Evolutionary conservation across 768 basidiomycete genomes (phyloP).

Genomic region (Pleurotus djamor): DNA sequence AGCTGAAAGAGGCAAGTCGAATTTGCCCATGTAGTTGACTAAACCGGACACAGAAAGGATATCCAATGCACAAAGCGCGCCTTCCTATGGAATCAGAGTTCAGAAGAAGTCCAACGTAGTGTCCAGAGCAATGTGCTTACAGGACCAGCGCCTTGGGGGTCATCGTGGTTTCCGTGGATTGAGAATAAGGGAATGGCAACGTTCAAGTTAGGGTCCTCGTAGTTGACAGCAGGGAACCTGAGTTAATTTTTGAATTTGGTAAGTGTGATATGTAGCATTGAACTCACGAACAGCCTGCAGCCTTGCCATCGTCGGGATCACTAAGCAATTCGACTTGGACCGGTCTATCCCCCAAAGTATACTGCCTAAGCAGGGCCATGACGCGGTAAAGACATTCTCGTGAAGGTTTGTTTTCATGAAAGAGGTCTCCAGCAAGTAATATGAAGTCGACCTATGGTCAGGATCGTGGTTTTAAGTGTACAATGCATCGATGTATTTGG

Average conservation of each 20-base stretch:
- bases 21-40: conserved; percentile 97
- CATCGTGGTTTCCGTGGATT: conserved; percentile 99
- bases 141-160: conserved; percentile 93
- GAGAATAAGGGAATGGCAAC: conserved; percentile 97
- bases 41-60: conserved; percentile 92
- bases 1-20: conserved; percentile 72
- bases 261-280: neutral
- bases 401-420: conserved; percentile 97
- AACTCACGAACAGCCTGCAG: conserved; percentile 78
- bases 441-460: conserved; percentile 85
- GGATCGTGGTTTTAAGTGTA: neutral
- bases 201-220: conserved; percentile 96
- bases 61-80: conserved; percentile 94
- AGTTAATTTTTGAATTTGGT: neutral
- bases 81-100: conserved; percentile 56
- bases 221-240: conserved; percentile 96
- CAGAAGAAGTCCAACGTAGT: neutral
- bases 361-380: conserved; percentile 87
- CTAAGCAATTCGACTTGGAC: conserved; percentile 90
- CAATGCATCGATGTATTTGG: conserved; percentile 1
- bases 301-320: conserved; percentile 89
- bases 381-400: conserved; percentile 87
- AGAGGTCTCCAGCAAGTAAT: conserved; percentile 92
- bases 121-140: conserved; percentile 39
- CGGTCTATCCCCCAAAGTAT: conserved; percentile 84